These are phyloP conservation scores for Trichoderma simmonsii DNA, from an alignment of 2,329 filamentous ascomycete species.

Conservation along the genomic window DNA sequence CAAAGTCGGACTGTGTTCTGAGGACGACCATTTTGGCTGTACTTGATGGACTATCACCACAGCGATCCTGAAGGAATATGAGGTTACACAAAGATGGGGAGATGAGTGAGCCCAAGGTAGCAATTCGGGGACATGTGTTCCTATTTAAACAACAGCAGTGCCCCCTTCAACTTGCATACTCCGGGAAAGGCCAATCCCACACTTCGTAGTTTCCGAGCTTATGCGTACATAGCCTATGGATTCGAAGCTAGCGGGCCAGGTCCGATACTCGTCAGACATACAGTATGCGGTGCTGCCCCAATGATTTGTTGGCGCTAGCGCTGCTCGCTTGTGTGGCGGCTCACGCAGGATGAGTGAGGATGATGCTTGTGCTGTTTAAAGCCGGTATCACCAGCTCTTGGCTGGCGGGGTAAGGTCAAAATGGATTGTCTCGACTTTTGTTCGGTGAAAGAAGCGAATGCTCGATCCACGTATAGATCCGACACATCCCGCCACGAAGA, in stretches of 20 bases:
- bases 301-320: background rate
- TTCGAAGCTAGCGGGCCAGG: background rate
- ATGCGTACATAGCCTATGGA: background rate
- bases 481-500: background rate
- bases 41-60: background rate
- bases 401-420: background rate
- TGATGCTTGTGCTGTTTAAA: background rate
- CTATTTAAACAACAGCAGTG: background rate
- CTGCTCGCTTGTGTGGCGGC: background rate
- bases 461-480: background rate
- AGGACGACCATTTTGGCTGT: constrained; percentile 34
- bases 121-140: background rate
- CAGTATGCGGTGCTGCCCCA: background rate
- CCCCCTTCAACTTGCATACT: background rate
- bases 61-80: background rate
- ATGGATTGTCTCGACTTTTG: background rate
- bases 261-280: background rate
- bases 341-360: constrained; percentile 1
- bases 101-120: background rate
- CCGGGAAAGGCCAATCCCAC: background rate
- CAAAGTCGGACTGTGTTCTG: constrained; percentile 39
- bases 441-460: background rate
- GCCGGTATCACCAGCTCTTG: background rate
- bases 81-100: background rate
- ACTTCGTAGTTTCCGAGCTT: background rate